phyloP scores from a whole-genome alignment of 1,284 basidiomycete species.

The Malassezia psittaci region DNA sequence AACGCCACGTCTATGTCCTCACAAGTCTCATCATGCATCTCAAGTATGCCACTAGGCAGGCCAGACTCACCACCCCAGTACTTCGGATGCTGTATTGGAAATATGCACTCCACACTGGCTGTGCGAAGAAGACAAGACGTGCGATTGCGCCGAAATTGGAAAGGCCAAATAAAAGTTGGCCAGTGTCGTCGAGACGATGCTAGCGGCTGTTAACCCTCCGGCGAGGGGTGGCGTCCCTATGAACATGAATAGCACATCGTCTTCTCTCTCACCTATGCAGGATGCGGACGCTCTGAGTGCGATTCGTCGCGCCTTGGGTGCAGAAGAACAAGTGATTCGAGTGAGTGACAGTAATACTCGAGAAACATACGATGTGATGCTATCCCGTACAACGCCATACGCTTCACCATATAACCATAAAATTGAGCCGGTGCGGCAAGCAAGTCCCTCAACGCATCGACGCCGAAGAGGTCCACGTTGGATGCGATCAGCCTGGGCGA shows the following conservation, averaged over 20 bases:
- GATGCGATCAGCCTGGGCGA: constrained; percentile 3
- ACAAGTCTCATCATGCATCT: constrained; percentile 1
- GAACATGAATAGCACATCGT: background rate
- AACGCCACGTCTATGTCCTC: background rate
- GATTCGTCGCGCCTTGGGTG: constrained; percentile 31
- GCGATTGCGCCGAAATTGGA: background rate
- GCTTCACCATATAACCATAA: constrained; percentile 27
- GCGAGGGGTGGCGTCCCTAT: background rate
- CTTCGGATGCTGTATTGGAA: background rate
- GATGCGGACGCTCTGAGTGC: constrained; percentile 8
- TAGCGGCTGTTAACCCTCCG: background rate
- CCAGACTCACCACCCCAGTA: too few species aligned
- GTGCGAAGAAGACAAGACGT: background rate
- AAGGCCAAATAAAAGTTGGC: background rate
- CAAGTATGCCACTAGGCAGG: background rate
- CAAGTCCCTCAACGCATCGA: background rate
- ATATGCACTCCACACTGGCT: background rate
- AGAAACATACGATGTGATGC: constrained; percentile 40
- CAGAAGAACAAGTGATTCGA: constrained; percentile 37
- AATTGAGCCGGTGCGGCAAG: background rate
- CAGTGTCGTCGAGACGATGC: background rate
- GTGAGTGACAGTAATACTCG: constrained; percentile 32
- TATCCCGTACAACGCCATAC: constrained; percentile 36
- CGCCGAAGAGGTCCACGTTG: constrained; percentile 8
- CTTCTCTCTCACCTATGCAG: background rate